Base-by-base conservation (phyloP, 352 stramenopile genomes). In the Phytophthora melonis region DNA sequence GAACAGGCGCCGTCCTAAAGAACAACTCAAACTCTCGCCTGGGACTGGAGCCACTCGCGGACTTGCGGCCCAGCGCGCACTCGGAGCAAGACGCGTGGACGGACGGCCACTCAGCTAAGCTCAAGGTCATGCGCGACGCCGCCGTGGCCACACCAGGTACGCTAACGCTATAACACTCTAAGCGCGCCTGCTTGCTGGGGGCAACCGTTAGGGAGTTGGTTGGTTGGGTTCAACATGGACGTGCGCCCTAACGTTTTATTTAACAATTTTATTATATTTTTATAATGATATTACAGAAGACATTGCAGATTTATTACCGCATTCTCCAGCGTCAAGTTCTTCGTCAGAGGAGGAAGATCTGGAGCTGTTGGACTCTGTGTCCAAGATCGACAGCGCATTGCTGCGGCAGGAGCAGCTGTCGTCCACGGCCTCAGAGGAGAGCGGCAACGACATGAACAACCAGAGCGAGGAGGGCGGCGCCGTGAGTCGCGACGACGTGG, bases 371-470 rank as follows among this genome's bases (percentile, higher is more conserved):
- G 70, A 81, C 19, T 78, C 74, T 0, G 45, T 56, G 18, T 63
- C 55, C 41, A 76, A 78, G 52, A 73, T 81, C 36, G 66, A 81
- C 62, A 58, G 53, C 19, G 74, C 66, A 1, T 27, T 78, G 47
- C 27, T 61, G 47, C 47, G 14, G 36, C 21, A 43, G 4, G 68
- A 69, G 53, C 55, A 52, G 21, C 50, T 63, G 19, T 74, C 68
- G 50, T 76, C 71, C 10, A 76, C 61, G 54, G 71, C 68, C 16
- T 81, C 58, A 19, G 34, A 74, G 30, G 54, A 43, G 36, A 43
- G 36, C 36, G 36, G 10, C 36, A 34, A 34, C 30, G 30, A 1
- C 30, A 34, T 68, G 16, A 39, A 23, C 14, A 9, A 53, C 5
- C 14, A n/a, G 9, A 63, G 58, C 41, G 74, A 43, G 14, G 41